Base-by-base conservation (phyloP, 306 rosid genomes). In the Lathyrus aphaca region DNA sequence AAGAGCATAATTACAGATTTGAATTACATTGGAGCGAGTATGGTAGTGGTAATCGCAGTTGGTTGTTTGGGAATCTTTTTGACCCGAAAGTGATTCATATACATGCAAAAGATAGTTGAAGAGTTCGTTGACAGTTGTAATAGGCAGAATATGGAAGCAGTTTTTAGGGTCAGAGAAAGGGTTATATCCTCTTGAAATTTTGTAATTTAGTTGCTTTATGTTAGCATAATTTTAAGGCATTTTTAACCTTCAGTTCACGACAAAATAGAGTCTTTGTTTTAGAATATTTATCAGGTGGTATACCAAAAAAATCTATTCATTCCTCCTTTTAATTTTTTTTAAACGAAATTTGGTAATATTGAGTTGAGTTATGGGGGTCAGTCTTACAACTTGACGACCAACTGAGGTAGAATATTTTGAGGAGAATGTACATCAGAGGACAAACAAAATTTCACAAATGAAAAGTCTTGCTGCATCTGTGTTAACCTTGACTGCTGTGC, bases 31-130 rank as follows among this genome's bases (percentile, higher is more conserved):
- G 81, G 68, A 12, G 71, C 80, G 46, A 83, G 78, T 15, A 77
- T 84, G 53, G 58, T 85, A 78, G 32, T 68, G 18, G 80, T 84
- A 16, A 80, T 86, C 9, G 87, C 91, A 10, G 77, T 83, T 64
- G 95, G 96, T 35, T 81, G 91, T 69, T 11, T 91, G 43, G 97
- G 99, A 75, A 69, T 91, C 65, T 65, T 87, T 59, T 71, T 68
- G 42, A 69, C 70, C 27, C 75, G 86, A 51, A 83, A 77, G 42
- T 87, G 86, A 89, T 77, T 72, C 68, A 51, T 66, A 39, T 16
- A 55, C 27, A 64, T 54, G 21, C 65, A 35, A 56, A 27, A 27
- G 27, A 1, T 58, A 13, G 6, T 67, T 79, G 70, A 76, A 69
- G 80, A 74, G 74, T 82, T 72, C 73, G 71, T 81, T 72, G 80